Evolutionary conservation across 2,329 filamentous ascomycete genomes (phyloP), one percentile per base, ranked within the genome.

Genomic region (Elsinoe ampelina): DNA sequence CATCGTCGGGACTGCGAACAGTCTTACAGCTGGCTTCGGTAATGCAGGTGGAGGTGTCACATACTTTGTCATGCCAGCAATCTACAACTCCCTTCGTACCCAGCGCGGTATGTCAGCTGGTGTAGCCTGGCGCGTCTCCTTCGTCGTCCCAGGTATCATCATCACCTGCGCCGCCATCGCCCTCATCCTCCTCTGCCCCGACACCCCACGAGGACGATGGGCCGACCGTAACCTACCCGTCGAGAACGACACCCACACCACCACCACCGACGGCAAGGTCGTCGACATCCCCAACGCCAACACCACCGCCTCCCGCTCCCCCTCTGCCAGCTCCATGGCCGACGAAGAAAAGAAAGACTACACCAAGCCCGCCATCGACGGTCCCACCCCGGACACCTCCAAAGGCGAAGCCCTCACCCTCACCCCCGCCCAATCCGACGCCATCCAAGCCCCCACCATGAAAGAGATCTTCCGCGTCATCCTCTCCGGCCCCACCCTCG

Each of bases 1-100:
- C 65, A 79, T 95, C 22, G 86, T 95, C 15, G 91, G 91, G 48
- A 91, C 88, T 5, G 88, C 89, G 60, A 96, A 95, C 67, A 86
- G 89, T 2, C 72, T 95, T 15, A 85, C 89, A 1, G 91, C 84
- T 41, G 91, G 91, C 12, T 85, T 87, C 74, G 91, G 90, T 54
- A 95, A 95, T 64, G 81, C 88, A 22, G 90, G 91, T 58, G 91
- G 90, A 61, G 91, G 91, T 57, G 86, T 95, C 62, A 95, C 90
- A 1, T 95, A 95, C 74, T 95, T 95, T 70, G 81, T 92, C 64
- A 95, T 95, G 89, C 90, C 91, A 1, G 88, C 88, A 4, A 84
- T 95, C 58, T 93, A 86, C 71, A 86, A 95, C 70, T 87, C 86
- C 0, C 76, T 95, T 19, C 80, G 87, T 19, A 65, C 72, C 5